These are phyloP conservation scores for Aspergillus sp. DNA, from an alignment of 2,329 filamentous ascomycete species.

Conservation along the genomic window DNA sequence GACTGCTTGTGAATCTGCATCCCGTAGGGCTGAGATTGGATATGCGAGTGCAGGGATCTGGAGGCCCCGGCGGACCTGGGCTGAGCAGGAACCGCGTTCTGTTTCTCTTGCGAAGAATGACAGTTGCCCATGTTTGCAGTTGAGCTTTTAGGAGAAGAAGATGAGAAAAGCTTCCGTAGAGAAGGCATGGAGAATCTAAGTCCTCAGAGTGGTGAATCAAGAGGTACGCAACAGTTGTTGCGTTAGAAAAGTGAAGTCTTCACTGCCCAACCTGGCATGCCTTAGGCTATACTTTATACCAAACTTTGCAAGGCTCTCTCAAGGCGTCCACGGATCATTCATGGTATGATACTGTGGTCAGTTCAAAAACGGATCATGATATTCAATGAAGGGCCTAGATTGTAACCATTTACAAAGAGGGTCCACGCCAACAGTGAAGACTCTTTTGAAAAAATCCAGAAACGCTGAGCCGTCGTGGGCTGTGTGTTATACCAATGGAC, in stretches of 20 bases:
- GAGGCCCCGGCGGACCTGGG: slow-evolving; percentile 1
- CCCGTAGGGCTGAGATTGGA: slow-evolving; percentile 2
- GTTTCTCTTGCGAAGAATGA: slow-evolving; percentile 3
- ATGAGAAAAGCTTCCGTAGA: slow-evolving; percentile 1
- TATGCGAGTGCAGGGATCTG: slow-evolving; percentile 3
- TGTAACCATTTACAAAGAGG: neutral
- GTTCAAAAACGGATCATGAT: neutral
- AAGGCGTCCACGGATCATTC: neutral
- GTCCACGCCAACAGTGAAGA: neutral
- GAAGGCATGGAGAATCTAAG: neutral
- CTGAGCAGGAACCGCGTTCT: neutral
- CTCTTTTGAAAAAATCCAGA: neutral
- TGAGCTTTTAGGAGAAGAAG: neutral
- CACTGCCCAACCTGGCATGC: neutral
- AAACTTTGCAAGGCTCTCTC: neutral
- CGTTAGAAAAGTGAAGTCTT: no score
- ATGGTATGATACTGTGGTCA: neutral
- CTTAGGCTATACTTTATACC: neutral
- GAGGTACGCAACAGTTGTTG: neutral
- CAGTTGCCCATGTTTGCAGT: slow-evolving; percentile 9
- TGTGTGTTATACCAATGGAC: neutral
- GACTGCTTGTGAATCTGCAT: neutral
- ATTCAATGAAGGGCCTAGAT: neutral
- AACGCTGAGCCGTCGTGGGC: neutral
- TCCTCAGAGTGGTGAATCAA: neutral